Evolutionary conservation across 1,139 yeast genomes (phyloP).

Genomic region (Scheffersomyces quercinus): DNA sequence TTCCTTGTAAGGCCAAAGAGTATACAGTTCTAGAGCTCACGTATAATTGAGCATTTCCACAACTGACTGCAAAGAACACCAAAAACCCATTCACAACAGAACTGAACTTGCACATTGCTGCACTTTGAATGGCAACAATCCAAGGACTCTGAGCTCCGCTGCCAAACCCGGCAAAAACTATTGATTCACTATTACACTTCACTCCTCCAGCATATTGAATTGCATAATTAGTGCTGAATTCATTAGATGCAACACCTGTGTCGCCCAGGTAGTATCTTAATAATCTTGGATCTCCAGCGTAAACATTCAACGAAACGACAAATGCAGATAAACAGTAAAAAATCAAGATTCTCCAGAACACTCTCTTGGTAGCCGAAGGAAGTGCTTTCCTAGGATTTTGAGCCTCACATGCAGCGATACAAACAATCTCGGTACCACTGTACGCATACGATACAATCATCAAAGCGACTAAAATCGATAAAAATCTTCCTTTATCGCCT

Average conservation of each 20-base stretch:
- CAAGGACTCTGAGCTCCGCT: constrained; percentile 75
- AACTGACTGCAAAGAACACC: constrained; percentile 72
- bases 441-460: constrained; percentile 71
- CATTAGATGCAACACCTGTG: constrained; percentile 27
- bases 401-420: constrained; percentile 86
- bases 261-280: constrained; percentile 49
- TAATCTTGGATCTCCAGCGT: constrained; percentile 74
- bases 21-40: constrained; percentile 79
- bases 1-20: constrained; percentile 69
- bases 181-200: constrained; percentile 33
- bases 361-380: constrained; percentile 75
- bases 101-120: constrained; percentile 63
- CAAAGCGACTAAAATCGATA: constrained; percentile 64
- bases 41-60: constrained; percentile 76
- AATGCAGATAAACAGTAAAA: constrained; percentile 73
- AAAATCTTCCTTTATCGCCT: constrained; percentile 64
- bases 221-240: constrained; percentile 31
- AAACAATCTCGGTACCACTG: constrained; percentile 80
- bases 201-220: constrained; percentile 42
- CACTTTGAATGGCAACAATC: constrained; percentile 75
- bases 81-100: constrained; percentile 65
- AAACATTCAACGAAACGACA: constrained; percentile 67
- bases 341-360: constrained; percentile 68
- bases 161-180: constrained; percentile 48
- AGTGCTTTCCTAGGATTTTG: constrained; percentile 76